phyloP scores from a whole-genome alignment of 345 rosid species.

The Populus tremula region DNA sequence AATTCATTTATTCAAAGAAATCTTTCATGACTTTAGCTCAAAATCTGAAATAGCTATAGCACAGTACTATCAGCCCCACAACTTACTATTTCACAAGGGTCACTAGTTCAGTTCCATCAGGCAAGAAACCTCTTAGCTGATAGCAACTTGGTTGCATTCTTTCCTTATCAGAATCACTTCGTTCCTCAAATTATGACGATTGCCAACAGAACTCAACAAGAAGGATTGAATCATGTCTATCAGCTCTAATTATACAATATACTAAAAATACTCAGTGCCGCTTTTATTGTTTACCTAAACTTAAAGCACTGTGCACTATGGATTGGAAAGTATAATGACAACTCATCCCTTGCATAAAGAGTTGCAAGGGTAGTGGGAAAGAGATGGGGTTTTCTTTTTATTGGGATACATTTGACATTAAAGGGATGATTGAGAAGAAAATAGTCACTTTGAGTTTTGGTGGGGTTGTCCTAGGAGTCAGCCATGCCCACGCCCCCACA shows the following conservation, averaged over 20 bases:
- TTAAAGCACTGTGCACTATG: accelerated
- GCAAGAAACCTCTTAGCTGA: not conserved
- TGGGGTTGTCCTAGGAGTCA: no score
- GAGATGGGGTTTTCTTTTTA: no score
- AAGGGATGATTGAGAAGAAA: no score
- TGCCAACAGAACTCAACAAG: not conserved
- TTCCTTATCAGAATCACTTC: not conserved
- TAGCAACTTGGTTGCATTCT: not conserved
- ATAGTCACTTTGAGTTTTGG: no score
- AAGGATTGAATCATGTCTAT: not conserved
- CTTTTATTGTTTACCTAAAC: no score
- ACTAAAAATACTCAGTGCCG: no score
- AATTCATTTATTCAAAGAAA: not conserved
- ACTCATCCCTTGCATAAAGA: no score
- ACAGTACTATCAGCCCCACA: not conserved
- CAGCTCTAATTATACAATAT: no score
- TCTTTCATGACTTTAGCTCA: not conserved
- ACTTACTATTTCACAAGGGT: not conserved
- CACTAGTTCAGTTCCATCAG: not conserved
- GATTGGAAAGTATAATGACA: no score
- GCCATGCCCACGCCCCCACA: accelerated
- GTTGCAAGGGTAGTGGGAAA: no score
- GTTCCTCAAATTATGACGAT: not conserved
- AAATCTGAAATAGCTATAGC: not conserved
- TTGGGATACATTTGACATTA: no score